Percentiles rank a stretch among this genome's conserved stretches.
phyloP scores from a whole-genome alignment of 495 filamentous ascomycete species.

The Cairneyella variabilis region DNA sequence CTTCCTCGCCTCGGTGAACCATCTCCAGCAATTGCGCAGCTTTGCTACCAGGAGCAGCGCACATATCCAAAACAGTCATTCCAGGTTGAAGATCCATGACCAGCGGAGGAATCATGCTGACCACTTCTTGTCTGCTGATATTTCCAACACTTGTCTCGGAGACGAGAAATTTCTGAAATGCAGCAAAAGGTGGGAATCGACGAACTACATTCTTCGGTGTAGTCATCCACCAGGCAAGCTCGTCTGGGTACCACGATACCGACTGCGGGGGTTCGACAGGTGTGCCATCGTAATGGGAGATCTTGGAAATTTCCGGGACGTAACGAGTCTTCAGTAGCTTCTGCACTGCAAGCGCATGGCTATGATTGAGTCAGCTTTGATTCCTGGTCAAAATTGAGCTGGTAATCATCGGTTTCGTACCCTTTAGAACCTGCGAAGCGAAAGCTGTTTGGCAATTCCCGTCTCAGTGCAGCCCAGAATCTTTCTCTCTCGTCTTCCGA shows the following conservation, averaged over 20 bases:
- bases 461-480: constrained; percentile 77
- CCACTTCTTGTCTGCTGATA: constrained; percentile 93
- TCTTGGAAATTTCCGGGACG: constrained; percentile 81
- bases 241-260: constrained; percentile 88
- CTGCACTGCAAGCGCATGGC: constrained; percentile 84
- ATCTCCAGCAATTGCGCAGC: constrained; percentile 92
- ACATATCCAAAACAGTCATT: constrained; percentile 92
- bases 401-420: constrained; percentile 35
- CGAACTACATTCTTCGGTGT: constrained; percentile 91
- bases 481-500: constrained; percentile 65
- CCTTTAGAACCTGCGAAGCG: constrained; percentile 91
- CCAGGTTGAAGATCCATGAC: constrained; percentile 86
- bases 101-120: constrained; percentile 97
- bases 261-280: constrained; percentile 73
- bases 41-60: constrained; percentile 95
- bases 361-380: constrained; percentile 20
- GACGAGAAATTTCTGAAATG: constrained; percentile 97
- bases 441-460: constrained; percentile 92
- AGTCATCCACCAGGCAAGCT: constrained; percentile 93
- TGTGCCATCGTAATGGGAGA: constrained; percentile 69
- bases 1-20: constrained; percentile 88
- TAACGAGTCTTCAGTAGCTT: constrained; percentile 80
- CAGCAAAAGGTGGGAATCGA: constrained; percentile 84
- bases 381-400: background rate
- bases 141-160: constrained; percentile 96